Base-by-base conservation (phyloP, 2,329 filamentous ascomycete species). In the Pseudogymnoascus pannorum region DNA sequence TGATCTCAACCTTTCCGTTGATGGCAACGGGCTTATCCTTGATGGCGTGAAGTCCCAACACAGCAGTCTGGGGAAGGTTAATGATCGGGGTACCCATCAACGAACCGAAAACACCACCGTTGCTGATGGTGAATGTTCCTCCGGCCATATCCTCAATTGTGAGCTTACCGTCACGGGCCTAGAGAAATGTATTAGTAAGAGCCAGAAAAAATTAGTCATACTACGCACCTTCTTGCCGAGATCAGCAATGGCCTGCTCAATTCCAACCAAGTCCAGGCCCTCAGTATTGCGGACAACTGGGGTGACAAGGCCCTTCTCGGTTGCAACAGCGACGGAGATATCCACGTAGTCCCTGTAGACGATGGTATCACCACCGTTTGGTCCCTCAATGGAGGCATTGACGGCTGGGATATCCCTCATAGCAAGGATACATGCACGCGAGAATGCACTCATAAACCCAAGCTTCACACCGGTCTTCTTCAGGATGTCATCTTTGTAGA, bases 91-190 rank as follows among this genome's bases (percentile, higher is more conserved):
- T 99, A 58, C 94, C 94, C 89, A 96, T 95, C 63, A 97, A 81
- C 12, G 93, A 97, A 62, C 94, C 94, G 71, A 99, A 99, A 59
- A 99, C 93, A 68, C 94, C 94, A 62, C 94, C 89, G 74, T 97
- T 97, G 81, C 89, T 94, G 79, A 97, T 97, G 64, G 94, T 97
- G 76, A 97, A 99, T 35, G 93, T 97, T 66, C 94, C 94, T 64
- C 94, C 94, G 64, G 94, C 94, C 92, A 99, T 97, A 74, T 99
- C 94, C 78, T 99, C 94, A 70, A 99, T 97, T 2, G 94, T 97
- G 67, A 99, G 84, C 79, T 97, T 97, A 75, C 89, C 88, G 73
- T 97, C 92, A 65, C 94, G 90, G 66, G 94, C 94, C 91, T 92
- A 66, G 11, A 66, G 11, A 62, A 29, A 60, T 58, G 14, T n/a